Base-by-base conservation (phyloP, 2,329 filamentous ascomycete genomes). In the Lizonia empirigonia region DNA sequence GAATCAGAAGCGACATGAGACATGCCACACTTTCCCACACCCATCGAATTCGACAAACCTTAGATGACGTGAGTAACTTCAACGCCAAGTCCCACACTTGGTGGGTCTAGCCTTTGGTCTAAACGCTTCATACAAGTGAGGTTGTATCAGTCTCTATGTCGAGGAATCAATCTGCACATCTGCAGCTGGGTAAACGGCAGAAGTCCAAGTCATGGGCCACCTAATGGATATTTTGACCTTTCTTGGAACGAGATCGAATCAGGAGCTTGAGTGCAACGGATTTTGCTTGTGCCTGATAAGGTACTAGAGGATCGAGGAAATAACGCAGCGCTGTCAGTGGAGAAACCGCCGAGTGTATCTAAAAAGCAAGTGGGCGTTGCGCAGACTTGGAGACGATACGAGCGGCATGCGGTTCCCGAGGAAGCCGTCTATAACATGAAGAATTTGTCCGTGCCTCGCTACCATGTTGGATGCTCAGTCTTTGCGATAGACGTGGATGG, bases 401-500 rank as follows among this genome's bases (percentile, higher is more conserved):
- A 44, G 24, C 24, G 41, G 35, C 24, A 26, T 24, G 5, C 15
- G 24, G 7, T 32, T 13, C 35, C 20, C 20, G 34, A 26, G 13
- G 20, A 24, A 15, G 20, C 16, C 15, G 24, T 22, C 23, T 15
- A 24, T 5, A 12, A n/a, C 20, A 9, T 15, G 29, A 24, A 45
- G 20, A 13, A 9, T 37, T 16, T 16, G 16, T 33, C 19, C 20
- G n/a, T 20, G 20, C 2, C 12, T 30, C 6, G 23, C 18, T 13
- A 6, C 23, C 1, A 29, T 13, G 13, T 36, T 18, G 20, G 33
- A 29, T 27, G 27, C 26, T 47, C 38, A 67, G 32, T 50, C 44
- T 58, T 68, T 73, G 50, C 61, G 67, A 58, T 72, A 72, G 15
- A 73, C 59, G 53, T 55, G 63, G 55, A 73, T 70, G 36, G 59